Base-by-base conservation (phyloP, 768 basidiomycete species). In the Gloeostereum incarnatum region DNA sequence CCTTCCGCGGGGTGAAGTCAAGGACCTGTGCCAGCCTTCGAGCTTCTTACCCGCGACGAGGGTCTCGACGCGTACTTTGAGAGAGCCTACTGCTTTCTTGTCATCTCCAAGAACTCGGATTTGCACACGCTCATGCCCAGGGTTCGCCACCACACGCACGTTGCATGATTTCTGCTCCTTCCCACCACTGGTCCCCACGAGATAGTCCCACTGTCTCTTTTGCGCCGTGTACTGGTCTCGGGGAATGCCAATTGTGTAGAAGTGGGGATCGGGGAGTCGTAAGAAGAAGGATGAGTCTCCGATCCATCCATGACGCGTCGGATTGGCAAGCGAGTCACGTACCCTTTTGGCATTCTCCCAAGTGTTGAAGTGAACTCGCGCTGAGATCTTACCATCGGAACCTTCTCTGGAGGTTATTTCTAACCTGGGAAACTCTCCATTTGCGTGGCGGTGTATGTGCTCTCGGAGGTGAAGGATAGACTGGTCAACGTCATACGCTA, bases 11-110 rank as follows among this genome's bases (percentile, higher is more conserved):
- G 46, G 4, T 24, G 21, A 44, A 23, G 33, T 48, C 41, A 77
- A 61, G 0, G 62, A 61, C 23, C 60, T 54, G 51, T 78, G 75
- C 76, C 75, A 79, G 23, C 62, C 62, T 3, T 55, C 54, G 2
- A 79, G 55, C 24, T 55, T 68, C 27, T 71, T 67, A 4, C 78
- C 78, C 17, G 59, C 60, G 2, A 64, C 68, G 26, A 80, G 49
- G 36, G 59, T 66, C 50, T 80, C 78, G 0, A 75, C 70, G 36
- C 76, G 58, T 9, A 79, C 76, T 55, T 78, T 80, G 42, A 81
- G 48, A 4, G 65, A 60, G 1, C 78, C 78, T 1, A 70, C 63
- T 1, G 64, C 65, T 45, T 70, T 68, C 53, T 71, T 71, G 35
- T 70, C 68, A 10, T 69, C 59, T 0, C 78, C 77, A 1, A 58